Base-by-base conservation (phyloP, 768 basidiomycete genomes). In the Lentinula boryana region DNA sequence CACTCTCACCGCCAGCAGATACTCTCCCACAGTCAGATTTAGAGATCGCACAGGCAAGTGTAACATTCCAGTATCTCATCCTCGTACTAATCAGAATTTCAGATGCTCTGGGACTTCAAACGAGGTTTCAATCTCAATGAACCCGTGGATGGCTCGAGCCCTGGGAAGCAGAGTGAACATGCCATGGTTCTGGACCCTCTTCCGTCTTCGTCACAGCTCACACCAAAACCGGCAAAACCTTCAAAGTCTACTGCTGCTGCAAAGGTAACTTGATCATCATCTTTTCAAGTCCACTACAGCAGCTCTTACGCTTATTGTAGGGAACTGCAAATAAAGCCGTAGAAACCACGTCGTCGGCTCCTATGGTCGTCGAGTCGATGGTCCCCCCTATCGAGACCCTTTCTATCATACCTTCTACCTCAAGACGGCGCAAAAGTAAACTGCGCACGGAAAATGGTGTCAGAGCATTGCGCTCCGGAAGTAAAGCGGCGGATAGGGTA, bases 1-100 rank as follows among this genome's bases (percentile, higher is more conserved):
- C 72, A 53, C 57, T 69, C 61, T 58, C 66, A 60, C 43, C 66
- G 63, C 35, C 71, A 65, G 64, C 60, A 68, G 63, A 60, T 67
- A 61, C 61, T 68, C 64, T 61, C 0, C 85, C 86, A 49, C 18
- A 57, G 6, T 48, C 57, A 38, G 84, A 87, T 56, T 64, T 87
- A 58, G 76, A 73, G 59, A 81, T 81, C 9, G 88, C 88, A 38
- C 79, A 88, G 78, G 88, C 82, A 69, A 65, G 75, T 54, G 43
- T 15, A 5, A 3, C 5, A 13, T 3, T 27, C 4, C 15, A 57
- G 53, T 31, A 32, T 52, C 49, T 23, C 21, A 10, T 31, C 36
- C 63, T 56, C n/a, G 12, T 56, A 9, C 64, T 62, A 16, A 60
- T 23, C n/a, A 67, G 8, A 71, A 35, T 46, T 40, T 40, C 38